A percentile compares a stretch with the other conserved stretches of the same genome.
Evolutionary conservation across 192 early-diverging fungal species (phyloP).

Genomic region (Entomortierella parvispora): DNA sequence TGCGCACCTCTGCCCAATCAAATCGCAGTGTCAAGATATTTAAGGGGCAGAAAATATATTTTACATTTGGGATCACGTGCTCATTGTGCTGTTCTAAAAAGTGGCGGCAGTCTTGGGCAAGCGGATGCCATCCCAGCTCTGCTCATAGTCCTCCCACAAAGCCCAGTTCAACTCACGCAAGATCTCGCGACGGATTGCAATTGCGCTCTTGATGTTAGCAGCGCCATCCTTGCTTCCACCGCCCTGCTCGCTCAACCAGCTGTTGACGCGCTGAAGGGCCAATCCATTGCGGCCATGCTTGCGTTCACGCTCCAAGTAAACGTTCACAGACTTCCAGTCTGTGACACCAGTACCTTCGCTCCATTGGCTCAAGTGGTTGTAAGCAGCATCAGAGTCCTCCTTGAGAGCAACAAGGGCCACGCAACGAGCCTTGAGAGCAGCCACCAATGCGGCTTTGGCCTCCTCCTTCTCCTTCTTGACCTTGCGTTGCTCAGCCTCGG

Average conservation of each 20-base stretch:
- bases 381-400: constrained; percentile 62
- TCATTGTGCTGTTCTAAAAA: constrained; percentile 15
- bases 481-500: constrained; percentile 65
- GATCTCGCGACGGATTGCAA: constrained; percentile 63
- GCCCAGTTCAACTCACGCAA: constrained; percentile 74
- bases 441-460: constrained; percentile 72
- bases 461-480: constrained; percentile 78
- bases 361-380: constrained; percentile 71
- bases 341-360: constrained; percentile 61
- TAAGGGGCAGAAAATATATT: too few species aligned
- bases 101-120: constrained; percentile 43
- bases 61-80: too few species aligned
- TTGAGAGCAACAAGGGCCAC: constrained; percentile 60
- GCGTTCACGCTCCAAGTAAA: constrained; percentile 67
- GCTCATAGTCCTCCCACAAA: constrained; percentile 75
- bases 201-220: constrained; percentile 65
- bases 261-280: constrained; percentile 79
- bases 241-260: constrained; percentile 71
- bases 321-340: constrained; percentile 63
- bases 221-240: constrained; percentile 57
- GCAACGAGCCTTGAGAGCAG: constrained; percentile 71
- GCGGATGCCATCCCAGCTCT: constrained; percentile 64
- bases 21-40: too few species aligned
- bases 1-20: background rate
- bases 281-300: constrained; percentile 65